Percentiles rank a stretch among this genome's conserved stretches.
Evolutionary conservation across 495 filamentous ascomycete species (phyloP).

Genomic region (Daldinia childiae): DNA sequence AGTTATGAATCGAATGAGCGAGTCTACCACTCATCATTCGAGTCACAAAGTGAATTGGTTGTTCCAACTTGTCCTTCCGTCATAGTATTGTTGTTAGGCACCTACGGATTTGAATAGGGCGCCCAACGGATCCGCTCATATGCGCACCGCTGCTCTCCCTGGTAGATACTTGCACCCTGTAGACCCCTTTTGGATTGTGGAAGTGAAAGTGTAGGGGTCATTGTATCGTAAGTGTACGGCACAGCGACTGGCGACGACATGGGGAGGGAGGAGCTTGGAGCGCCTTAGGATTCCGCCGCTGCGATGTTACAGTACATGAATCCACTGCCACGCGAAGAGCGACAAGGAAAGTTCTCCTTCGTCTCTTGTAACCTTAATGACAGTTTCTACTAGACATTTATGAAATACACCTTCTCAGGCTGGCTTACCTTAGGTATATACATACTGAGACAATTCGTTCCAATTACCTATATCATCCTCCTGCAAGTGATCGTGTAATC

Average conservation of each 20-base stretch:
- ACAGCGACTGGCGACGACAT: slow-evolving; percentile 14
- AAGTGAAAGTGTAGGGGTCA: slow-evolving; percentile 5
- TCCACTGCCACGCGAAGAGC: slow-evolving; percentile 43
- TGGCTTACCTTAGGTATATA: neutral
- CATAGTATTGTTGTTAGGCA: slow-evolving; percentile 40
- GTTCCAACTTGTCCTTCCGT: slow-evolving; percentile 33
- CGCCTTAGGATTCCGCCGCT: slow-evolving; percentile 30
- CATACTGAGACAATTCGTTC: slow-evolving; percentile 18
- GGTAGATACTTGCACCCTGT: slow-evolving; percentile 12
- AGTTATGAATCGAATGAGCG: slow-evolving; percentile 28
- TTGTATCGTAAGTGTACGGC: slow-evolving; percentile 20
- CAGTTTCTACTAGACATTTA: slow-evolving; percentile 13
- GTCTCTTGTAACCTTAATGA: slow-evolving; percentile 9
- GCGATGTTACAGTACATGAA: slow-evolving; percentile 41
- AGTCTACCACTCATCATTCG: slow-evolving; percentile 22
- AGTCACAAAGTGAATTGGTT: slow-evolving; percentile 33
- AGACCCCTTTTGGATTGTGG: slow-evolving; percentile 27
- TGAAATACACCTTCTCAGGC: slow-evolving; percentile 1
- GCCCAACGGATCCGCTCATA: slow-evolving; percentile 33
- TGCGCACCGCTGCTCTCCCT: slow-evolving; percentile 29
- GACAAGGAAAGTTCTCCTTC: slow-evolving; percentile 22
- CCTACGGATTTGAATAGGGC: slow-evolving; percentile 34
- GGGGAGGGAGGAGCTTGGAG: slow-evolving; percentile 16
- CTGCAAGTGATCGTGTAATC: slow-evolving; percentile 32
- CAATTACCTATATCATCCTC: slow-evolving; percentile 29